A percentile compares a stretch with the other conserved stretches of the same genome.
Evolutionary conservation across 2,329 filamentous ascomycete species (phyloP).

Genomic region (Didymella glomerata): DNA sequence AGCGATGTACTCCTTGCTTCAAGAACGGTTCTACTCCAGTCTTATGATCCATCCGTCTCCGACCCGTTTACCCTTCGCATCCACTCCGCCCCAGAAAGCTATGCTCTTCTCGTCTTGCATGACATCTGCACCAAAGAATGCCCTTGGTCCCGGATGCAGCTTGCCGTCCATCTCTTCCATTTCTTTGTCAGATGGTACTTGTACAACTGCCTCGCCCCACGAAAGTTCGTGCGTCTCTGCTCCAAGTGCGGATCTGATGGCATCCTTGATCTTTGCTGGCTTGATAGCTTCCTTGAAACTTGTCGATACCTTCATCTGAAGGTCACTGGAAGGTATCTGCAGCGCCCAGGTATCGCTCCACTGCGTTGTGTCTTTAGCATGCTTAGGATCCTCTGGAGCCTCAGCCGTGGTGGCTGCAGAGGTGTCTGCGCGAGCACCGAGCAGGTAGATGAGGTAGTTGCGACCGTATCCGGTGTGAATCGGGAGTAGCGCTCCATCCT

Average conservation of each 20-base stretch:
- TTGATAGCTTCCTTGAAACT: constrained; percentile 46
- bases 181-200: constrained; percentile 43
- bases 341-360: constrained; percentile 57
- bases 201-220: constrained; percentile 55
- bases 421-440: constrained; percentile 43
- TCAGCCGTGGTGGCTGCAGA: not conserved
- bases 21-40: constrained; percentile 43
- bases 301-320: constrained; percentile 35
- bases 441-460: constrained; percentile 56
- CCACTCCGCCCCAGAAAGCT: constrained; percentile 55
- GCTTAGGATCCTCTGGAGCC: constrained; percentile 18
- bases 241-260: constrained; percentile 52
- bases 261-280: constrained; percentile 57
- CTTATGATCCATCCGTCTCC: constrained; percentile 57
- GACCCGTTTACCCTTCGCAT: constrained; percentile 54
- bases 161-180: constrained; percentile 51
- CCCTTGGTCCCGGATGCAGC: constrained; percentile 56
- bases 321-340: constrained; percentile 53
- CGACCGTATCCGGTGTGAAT: constrained; percentile 56
- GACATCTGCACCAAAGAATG: constrained; percentile 53
- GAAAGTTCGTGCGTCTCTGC: constrained; percentile 52
- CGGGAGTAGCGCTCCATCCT: constrained; percentile 51
- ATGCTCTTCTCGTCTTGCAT: constrained; percentile 49
- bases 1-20: too few relatives aligned
- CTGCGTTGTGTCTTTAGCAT: constrained; percentile 31